Conservation (phyloP, 208 protist species). For the Leishmania tarentolae region DNA sequence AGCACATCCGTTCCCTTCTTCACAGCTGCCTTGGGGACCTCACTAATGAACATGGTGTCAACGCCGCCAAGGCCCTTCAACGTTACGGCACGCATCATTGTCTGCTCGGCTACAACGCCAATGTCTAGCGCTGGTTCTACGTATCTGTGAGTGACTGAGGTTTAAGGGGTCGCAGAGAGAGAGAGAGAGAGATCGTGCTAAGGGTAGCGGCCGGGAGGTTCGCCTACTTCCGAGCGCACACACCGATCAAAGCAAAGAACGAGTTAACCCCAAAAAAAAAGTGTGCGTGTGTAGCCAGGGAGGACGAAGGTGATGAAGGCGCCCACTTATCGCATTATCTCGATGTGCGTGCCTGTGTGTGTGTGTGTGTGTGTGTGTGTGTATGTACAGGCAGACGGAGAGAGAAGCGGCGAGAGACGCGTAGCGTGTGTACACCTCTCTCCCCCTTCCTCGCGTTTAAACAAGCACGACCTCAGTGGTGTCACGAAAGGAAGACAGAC, state of each 20-base stretch:
- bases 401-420: no score
- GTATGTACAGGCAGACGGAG: neutral
- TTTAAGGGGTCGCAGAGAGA: neutral
- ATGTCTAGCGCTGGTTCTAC: neutral
- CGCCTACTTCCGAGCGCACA: neutral
- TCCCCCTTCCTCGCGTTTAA: no score
- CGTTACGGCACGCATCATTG: constrained; percentile 71
- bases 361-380: constrained; percentile 3
- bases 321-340: neutral
- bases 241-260: neutral
- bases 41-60: constrained; percentile 45
- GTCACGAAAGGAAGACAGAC: neutral
- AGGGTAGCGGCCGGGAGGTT: neutral
- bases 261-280: neutral
- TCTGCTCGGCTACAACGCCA: neutral
- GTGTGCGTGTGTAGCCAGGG: neutral
- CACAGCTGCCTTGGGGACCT: constrained; percentile 48
- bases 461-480: no score
- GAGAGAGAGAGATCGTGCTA: no score
- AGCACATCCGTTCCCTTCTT: constrained; percentile 63
- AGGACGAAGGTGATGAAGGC: neutral
- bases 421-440: no score
- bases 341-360: neutral
- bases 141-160: neutral
- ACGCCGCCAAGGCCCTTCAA: constrained; percentile 66